phyloP scores from a whole-genome alignment of 1,284 basidiomycete genomes.

The Tetrapyrgos nigripes region DNA sequence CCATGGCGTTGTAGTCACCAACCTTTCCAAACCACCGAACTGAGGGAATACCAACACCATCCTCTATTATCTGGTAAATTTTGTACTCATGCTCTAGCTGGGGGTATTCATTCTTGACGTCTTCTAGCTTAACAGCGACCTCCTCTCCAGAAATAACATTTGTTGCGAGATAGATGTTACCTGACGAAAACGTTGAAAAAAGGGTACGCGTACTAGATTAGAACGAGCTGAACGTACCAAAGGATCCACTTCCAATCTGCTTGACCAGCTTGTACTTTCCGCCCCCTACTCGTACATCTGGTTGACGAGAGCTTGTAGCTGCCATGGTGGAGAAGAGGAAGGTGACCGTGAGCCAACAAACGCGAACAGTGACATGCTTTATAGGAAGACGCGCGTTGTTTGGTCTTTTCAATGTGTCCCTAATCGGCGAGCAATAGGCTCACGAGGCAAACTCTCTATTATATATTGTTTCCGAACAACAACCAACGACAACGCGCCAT shows the following conservation, averaged over 20 bases:
- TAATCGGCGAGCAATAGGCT: too few relatives aligned
- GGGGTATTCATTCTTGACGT: background rate
- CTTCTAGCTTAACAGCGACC: too few relatives aligned
- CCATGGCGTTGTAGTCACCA: conserved; percentile 99
- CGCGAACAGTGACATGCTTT: too few relatives aligned
- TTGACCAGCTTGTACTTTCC: conserved; percentile 99
- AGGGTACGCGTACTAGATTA: conserved; percentile 7
- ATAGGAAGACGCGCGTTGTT: too few relatives aligned
- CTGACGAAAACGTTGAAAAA: conserved; percentile 35
- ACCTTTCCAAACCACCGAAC: conserved; percentile 99
- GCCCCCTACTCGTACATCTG: conserved; percentile 96
- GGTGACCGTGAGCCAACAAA: too few relatives aligned
- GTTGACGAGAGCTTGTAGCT: conserved; percentile 71
- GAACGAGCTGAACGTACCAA: conserved; percentile 66
- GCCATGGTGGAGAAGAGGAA: conserved; percentile 56
- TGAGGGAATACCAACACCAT: conserved; percentile 98
- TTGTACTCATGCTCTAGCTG: background rate
- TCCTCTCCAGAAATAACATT: background rate
- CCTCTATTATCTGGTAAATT: conserved; percentile 95
- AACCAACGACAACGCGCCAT: too few relatives aligned
- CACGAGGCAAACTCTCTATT: too few relatives aligned
- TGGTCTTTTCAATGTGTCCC: too few relatives aligned
- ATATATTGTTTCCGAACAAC: too few relatives aligned
- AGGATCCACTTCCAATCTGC: conserved; percentile 99
- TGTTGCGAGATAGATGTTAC: conserved; percentile 96